Percentiles rank a stretch among this genome's conserved stretches.
Conservation (phyloP, 768 basidiomycete species). For the Mycena vitilis region DNA sequence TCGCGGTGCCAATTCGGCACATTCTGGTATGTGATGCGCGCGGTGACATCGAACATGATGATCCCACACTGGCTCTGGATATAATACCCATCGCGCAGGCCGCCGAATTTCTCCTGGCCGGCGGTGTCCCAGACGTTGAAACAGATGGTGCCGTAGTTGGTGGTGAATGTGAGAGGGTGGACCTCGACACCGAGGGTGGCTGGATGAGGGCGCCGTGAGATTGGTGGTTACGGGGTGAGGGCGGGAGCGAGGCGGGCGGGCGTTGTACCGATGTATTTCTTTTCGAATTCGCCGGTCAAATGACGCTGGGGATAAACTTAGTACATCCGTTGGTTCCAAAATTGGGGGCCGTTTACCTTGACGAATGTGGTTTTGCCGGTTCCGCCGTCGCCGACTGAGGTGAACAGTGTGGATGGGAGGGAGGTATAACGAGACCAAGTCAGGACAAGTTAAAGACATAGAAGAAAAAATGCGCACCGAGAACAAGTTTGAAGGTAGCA, state of each 20-base stretch:
- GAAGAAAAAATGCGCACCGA: constrained; percentile 69
- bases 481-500: constrained; percentile 98
- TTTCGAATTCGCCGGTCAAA: constrained; percentile 99
- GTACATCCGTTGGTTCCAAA: constrained; percentile 38
- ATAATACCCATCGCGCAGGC: constrained; percentile 96
- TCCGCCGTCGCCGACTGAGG: constrained; percentile 92
- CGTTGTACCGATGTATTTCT: constrained; percentile 95
- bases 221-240: constrained; percentile 31
- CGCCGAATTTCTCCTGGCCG: constrained; percentile 99
- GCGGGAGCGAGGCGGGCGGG: constrained; percentile 24
- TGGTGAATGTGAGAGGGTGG: constrained; percentile 94
- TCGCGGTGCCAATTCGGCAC: constrained; percentile 99
- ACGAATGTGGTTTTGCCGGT: constrained; percentile 99
- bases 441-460: constrained; percentile 39
- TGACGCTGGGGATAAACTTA: constrained; percentile 82
- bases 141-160: constrained; percentile 98
- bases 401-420: constrained; percentile 56
- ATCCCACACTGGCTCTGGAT: constrained; percentile 99
- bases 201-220: constrained; percentile 49
- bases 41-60: constrained; percentile 99
- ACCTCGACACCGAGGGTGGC: constrained; percentile 99
- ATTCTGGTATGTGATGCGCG: constrained; percentile 99
- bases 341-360: constrained; percentile 69
- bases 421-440: constrained; percentile 36
- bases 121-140: constrained; percentile 99